Base-by-base conservation (phyloP, 352 stramenopile genomes). In the Phytopythium boreale region DNA sequence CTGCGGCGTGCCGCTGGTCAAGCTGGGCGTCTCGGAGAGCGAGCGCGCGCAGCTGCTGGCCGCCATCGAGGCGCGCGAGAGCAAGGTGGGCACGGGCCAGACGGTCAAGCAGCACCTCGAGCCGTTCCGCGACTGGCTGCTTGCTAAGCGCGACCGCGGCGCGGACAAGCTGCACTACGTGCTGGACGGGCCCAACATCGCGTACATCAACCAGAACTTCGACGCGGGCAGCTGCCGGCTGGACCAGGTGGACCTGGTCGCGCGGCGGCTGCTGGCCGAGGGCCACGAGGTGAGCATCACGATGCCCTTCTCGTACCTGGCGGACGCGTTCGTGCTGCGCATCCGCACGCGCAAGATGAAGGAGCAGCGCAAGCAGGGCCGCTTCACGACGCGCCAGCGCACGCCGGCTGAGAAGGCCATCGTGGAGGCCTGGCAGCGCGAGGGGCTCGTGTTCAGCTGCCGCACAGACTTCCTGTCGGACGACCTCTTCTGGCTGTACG, bases 401-500 rank as follows among this genome's bases (percentile, higher is more conserved):
- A 83, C 80, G 6, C 31, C 59, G 8, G 72, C 77, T 19, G 86
- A 94, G 60, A 88, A 83, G 62, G 66, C 66, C 4, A 83, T 89
- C 50, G 52, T 94, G n/a, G 62, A 77, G 2, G 72, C 74, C 22
- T 98, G 96, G 72, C 69, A 79, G 27, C 63, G 82, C 2, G 58
- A 85, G n/a, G 77, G 84, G 41, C 77, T 97, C n/a, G 75, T 98
- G 22, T 99, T 97, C 73, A 95, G 64, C 88, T 98, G 77, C 77
- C 91, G 62, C 59, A 86, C 70, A 59, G 94, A 75, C 88, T 76
- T 78, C 44, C 65, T 90, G 27, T 90, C 86, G 27, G 97, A 99
- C 77, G 97, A 99, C 78, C 97, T 97, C 77, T 99, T 98, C 76
- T 99, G 97, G 97, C 76, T 99, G 37, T 98, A 98, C 71, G 95